These are phyloP conservation scores for Lagenaria siceraria DNA, from an alignment of 306 rosid species.

Conservation along the genomic window DNA sequence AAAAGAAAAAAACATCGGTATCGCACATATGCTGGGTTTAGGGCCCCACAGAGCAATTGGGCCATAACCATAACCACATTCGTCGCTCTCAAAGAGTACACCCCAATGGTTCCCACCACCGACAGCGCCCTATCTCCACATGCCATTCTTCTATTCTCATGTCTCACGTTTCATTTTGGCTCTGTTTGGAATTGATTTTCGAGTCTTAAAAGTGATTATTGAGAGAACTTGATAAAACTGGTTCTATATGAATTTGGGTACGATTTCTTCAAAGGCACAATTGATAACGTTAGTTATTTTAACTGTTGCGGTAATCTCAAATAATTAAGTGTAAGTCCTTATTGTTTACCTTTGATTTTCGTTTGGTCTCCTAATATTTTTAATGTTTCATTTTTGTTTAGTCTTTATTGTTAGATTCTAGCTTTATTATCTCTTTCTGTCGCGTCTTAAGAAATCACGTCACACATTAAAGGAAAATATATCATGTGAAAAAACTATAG, in stretches of 20 bases:
- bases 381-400: no score
- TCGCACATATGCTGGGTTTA: not conserved
- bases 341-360: no score
- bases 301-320: no score
- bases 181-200: not conserved
- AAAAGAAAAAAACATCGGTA: not conserved
- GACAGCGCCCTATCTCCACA: not conserved
- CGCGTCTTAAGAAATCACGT: not conserved
- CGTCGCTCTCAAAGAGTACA: slow-evolving; percentile 7
- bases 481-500: no score
- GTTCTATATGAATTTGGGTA: not conserved
- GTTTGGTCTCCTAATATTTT: no score
- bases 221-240: not conserved
- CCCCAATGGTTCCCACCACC: slow-evolving; percentile 4
- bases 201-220: not conserved
- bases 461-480: not conserved
- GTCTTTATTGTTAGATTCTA: no score
- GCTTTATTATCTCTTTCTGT: not conserved
- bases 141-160: not conserved
- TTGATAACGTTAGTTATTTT: no score
- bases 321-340: no score
- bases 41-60: not conserved
- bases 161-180: not conserved
- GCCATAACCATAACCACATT: not conserved
- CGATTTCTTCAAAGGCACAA: no score